Conservation (phyloP, 805 yeast species). For the Grigorovia transvaalensis region DNA sequence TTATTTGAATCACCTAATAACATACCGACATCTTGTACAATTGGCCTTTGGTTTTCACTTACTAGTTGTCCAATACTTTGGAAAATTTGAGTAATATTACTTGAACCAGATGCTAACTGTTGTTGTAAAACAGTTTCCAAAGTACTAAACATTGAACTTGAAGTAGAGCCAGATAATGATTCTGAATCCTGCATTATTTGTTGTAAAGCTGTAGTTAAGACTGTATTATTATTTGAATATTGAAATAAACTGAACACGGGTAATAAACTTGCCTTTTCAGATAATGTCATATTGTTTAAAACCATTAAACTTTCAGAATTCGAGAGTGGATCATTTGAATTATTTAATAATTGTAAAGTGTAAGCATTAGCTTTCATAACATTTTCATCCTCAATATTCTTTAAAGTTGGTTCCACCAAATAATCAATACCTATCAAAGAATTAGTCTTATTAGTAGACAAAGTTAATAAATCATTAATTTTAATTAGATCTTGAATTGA, state of each 20-base stretch:
- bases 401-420: constrained; percentile 9
- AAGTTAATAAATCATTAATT: constrained; percentile 10
- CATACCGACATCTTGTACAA: constrained; percentile 14
- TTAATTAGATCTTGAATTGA: constrained; percentile 10
- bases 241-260: constrained; percentile 21
- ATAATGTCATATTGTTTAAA: constrained; percentile 17
- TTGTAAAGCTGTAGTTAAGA: constrained; percentile 12
- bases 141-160: constrained; percentile 10
- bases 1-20: constrained; percentile 12
- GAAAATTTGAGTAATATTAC: constrained; percentile 4
- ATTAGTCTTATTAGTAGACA: constrained; percentile 3
- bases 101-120: not conserved
- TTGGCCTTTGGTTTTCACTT: constrained; percentile 8
- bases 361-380: constrained; percentile 7
- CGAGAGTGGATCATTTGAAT: constrained; percentile 16
- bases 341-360: constrained; percentile 15
- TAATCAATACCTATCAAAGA: constrained; percentile 14
- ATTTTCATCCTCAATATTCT: not conserved
- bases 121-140: constrained; percentile 4
- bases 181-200: constrained; percentile 10
- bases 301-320: constrained; percentile 16
- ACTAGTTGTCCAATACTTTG: constrained; percentile 9
- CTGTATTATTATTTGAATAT: constrained; percentile 15
- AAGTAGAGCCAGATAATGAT: constrained; percentile 9
- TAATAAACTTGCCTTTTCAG: constrained; percentile 14